Conservation (phyloP, 2,329 filamentous ascomycete species). For the Colletotrichum orbiculare region DNA sequence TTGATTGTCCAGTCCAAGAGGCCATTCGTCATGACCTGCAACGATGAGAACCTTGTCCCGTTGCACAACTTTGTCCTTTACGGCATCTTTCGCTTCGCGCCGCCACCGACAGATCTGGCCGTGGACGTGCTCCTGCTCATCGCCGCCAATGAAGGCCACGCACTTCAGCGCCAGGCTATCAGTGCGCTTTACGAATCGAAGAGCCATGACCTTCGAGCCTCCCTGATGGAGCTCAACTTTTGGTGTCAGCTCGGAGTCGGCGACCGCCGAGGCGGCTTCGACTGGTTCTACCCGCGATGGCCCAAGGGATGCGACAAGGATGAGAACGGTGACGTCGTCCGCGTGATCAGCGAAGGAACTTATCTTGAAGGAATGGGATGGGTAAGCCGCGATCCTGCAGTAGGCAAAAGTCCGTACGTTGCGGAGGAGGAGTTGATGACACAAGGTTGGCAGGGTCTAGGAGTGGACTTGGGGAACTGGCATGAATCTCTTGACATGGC, state of each 20-base stretch:
- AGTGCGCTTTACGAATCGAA: conserved; percentile 77
- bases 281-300: conserved; percentile 88
- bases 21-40: conserved; percentile 95
- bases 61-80: conserved; percentile 80
- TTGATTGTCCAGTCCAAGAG: conserved; percentile 88
- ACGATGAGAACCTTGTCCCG: conserved; percentile 86
- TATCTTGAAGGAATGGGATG: conserved; percentile 84
- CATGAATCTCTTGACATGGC: conserved; percentile 53
- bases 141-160: conserved; percentile 89
- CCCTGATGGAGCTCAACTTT: conserved; percentile 87
- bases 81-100: conserved; percentile 81
- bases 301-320: conserved; percentile 78
- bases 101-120: conserved; percentile 74
- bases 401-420: conserved; percentile 49
- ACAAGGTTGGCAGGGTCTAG: conserved; percentile 76
- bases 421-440: conserved; percentile 72
- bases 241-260: conserved; percentile 98
- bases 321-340: conserved; percentile 72
- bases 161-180: conserved; percentile 75
- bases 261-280: conserved; percentile 85
- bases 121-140: conserved; percentile 84
- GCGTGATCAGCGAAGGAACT: conserved; percentile 84
- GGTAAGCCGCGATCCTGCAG: conserved; percentile 71
- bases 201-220: conserved; percentile 79
- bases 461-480: conserved; percentile 71